Percentiles rank a stretch among this genome's conserved stretches.
phyloP scores from a whole-genome alignment of 257 asterid genomes.

The Oldenlandia corymbosa region DNA sequence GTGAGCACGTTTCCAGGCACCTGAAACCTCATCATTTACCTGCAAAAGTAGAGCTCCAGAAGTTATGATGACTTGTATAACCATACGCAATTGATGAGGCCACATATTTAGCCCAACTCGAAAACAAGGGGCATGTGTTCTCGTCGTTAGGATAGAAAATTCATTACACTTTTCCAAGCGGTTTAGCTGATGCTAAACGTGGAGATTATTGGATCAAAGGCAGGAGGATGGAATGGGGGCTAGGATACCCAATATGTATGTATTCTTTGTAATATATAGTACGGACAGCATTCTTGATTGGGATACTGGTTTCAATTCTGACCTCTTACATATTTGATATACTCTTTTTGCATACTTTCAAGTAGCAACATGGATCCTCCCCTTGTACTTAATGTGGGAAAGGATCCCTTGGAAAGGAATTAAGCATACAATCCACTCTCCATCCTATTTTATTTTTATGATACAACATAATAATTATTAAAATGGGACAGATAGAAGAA shows the following conservation, averaged over 20 bases:
- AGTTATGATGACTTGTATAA: background rate
- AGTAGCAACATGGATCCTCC: no score
- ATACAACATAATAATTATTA: no score
- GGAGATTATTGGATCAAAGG: background rate
- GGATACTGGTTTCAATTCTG: no score
- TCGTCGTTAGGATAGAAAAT: background rate
- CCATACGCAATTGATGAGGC: no score
- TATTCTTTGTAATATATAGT: no score
- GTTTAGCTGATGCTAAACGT: background rate
- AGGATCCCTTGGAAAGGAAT: no score
- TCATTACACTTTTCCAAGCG: background rate
- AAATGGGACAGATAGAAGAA: no score
- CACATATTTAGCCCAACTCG: background rate
- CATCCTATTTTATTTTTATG: no score
- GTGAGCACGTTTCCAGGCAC: conserved; percentile 56
- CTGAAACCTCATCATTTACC: conserved; percentile 11
- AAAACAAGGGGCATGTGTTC: conserved; percentile 3
- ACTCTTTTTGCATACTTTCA: no score
- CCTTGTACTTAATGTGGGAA: no score
- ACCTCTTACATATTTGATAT: no score
- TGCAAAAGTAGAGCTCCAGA: background rate
- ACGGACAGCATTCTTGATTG: conserved; percentile 4
- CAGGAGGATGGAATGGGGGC: background rate
- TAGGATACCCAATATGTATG: background rate
- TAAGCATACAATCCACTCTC: no score